A percentile compares a stretch with the other conserved stretches of the same genome.
Evolutionary conservation across 331 rosid species (phyloP).

Genomic region (Malus hybrid): DNA sequence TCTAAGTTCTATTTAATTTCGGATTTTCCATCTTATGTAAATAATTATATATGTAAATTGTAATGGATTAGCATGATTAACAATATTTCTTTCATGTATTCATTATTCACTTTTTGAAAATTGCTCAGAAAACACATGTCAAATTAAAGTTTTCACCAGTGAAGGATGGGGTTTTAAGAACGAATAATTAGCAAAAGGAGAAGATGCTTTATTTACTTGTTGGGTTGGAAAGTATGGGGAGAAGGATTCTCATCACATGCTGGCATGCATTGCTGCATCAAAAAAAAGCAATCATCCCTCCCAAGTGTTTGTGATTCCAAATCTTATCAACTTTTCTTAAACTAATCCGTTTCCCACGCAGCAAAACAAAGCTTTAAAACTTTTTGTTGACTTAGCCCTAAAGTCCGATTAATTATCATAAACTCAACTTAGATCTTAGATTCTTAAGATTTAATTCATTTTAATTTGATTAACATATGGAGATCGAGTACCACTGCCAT

Average conservation of each 20-base stretch:
- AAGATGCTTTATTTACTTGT: constrained; percentile 24
- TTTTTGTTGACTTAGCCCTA: constrained; percentile 25
- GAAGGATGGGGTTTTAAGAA: background rate
- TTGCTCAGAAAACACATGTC: background rate
- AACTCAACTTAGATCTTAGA: too few relatives aligned
- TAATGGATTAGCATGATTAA: too few relatives aligned
- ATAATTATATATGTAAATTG: background rate
- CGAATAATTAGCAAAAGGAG: constrained; percentile 4
- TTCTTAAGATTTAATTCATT: background rate
- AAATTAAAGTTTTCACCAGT: background rate
- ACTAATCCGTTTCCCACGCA: constrained; percentile 8
- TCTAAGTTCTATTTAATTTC: background rate
- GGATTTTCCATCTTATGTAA: background rate
- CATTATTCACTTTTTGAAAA: background rate
- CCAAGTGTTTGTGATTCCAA: constrained; percentile 31
- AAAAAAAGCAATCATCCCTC: constrained; percentile 27
- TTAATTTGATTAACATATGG: background rate
- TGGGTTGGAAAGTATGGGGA: constrained; percentile 33
- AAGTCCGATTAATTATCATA: constrained; percentile 6
- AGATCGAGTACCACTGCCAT: background rate
- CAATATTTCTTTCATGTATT: too few relatives aligned
- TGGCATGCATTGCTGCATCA: constrained; percentile 5
- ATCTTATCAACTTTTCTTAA: constrained; percentile 15
- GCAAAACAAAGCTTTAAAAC: background rate
- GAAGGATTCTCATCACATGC: constrained; percentile 34